Base-by-base conservation (phyloP, 805 yeast species). In the Citeromyces matritensis region DNA sequence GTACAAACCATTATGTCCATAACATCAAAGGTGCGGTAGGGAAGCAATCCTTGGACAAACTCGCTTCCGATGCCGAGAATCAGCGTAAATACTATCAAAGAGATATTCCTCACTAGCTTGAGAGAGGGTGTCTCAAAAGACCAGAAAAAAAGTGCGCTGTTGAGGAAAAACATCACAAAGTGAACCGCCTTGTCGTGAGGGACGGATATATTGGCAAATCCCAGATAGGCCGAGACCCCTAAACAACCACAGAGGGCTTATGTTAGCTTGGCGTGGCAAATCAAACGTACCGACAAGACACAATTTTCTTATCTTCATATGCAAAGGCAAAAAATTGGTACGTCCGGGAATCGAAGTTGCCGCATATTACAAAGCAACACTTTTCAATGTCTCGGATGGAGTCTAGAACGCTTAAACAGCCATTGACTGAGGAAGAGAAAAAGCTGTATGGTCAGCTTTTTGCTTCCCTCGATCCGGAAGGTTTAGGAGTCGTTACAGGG, bases 401-500 rank as follows among this genome's bases (percentile, higher is more conserved):
- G 15, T 15, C 33, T n/a, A 26, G 26, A 24, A 19, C 31, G 11
- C 26, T 51, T 21, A 39, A 42, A 27, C 48, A 49, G 37, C 53
- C 58, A 21, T 56, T 77, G 37, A 64, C 91, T 7, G 60, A 74
- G 15, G 94, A 83, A 37, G 99, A 91, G 55, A 73, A 78, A 50
- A 60, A 63, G 38, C 59, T 71, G 33, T 85, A 72, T 49, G 73
- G 80, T n/a, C 73, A 71, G 36, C 63, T 85, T 32, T 91, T 91
- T 62, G 69, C 69, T 38, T 63, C 78, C 29, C 63, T 88, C 42
- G 98, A 91, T 51, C 68, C 77, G 3, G 91, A 81, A 43, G 64
- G 66, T 29, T 56, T 78, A 29, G 95, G 95, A 4, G 64, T 78
- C 21, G 79, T 88, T 35, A 80, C 95, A 3, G 98, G 98, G 24